phyloP scores from a whole-genome alignment of 2,329 filamentous ascomycete species.

The Calcarisporium arbuscula region DNA sequence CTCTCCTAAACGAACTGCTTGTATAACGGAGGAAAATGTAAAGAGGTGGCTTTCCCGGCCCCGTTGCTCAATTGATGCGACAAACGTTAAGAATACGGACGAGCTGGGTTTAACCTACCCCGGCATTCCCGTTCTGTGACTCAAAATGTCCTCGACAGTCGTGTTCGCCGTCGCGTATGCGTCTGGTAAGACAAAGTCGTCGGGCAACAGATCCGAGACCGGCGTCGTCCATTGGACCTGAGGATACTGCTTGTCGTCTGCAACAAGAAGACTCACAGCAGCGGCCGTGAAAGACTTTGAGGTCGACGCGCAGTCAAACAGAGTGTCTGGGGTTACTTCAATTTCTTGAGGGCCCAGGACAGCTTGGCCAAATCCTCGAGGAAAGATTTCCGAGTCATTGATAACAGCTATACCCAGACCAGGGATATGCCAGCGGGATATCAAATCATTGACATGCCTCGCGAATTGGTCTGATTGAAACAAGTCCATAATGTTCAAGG shows the following conservation, averaged over 20 bases:
- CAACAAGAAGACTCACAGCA: slow-evolving; percentile 16
- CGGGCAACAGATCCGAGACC: slow-evolving; percentile 18
- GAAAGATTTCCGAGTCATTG: slow-evolving; percentile 10
- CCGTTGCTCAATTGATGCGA: too few species aligned
- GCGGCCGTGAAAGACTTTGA: slow-evolving; percentile 22
- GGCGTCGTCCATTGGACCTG: slow-evolving; percentile 16
- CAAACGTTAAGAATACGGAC: too few species aligned
- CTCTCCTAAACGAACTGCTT: too few species aligned
- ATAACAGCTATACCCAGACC: slow-evolving; percentile 18
- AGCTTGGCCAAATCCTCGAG: slow-evolving; percentile 17
- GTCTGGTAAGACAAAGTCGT: slow-evolving; percentile 19
- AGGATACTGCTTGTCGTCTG: slow-evolving; percentile 14
- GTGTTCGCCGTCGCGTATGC: slow-evolving; percentile 10
- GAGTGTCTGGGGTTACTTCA: slow-evolving; percentile 16
- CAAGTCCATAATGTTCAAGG: too few species aligned
- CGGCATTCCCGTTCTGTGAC: slow-evolving; percentile 20
- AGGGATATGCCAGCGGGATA: too few species aligned
- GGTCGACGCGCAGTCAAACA: slow-evolving; percentile 20
- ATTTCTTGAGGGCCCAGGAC: slow-evolving; percentile 11
- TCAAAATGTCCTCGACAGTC: slow-evolving; percentile 18
- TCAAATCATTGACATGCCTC: too few species aligned
- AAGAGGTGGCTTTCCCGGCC: too few species aligned
- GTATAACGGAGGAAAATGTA: too few species aligned
- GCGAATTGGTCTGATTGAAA: too few species aligned
- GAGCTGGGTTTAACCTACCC: too few species aligned